Evolutionary conservation across 2,329 filamentous ascomycete genomes (phyloP).

Genomic region (Fusarium robinianum): DNA sequence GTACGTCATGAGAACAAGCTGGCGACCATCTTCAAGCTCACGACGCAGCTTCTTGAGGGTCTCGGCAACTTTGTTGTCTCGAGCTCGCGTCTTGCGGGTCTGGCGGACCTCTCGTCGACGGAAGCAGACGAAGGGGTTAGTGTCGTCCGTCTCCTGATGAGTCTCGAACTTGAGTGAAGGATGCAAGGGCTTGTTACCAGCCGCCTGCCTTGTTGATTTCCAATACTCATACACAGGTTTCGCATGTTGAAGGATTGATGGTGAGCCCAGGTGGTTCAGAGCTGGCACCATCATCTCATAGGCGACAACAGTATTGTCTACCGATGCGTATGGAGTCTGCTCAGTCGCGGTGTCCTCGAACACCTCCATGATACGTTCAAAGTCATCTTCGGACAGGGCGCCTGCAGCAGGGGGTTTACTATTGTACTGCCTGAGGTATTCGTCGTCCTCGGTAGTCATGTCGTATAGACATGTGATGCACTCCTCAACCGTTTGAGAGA

Average conservation of each 20-base stretch:
- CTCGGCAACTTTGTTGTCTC: conserved; percentile 92
- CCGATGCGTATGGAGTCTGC: conserved; percentile 84
- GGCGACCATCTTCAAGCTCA: conserved; percentile 87
- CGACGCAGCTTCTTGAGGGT: conserved; percentile 89
- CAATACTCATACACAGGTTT: conserved; percentile 90
- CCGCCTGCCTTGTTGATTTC: conserved; percentile 70
- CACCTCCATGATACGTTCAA: conserved; percentile 92
- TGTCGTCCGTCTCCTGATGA: conserved; percentile 90
- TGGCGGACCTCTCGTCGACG: conserved; percentile 91
- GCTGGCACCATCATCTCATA: conserved; percentile 77
- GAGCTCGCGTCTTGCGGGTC: conserved; percentile 89
- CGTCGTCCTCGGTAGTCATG: conserved; percentile 89
- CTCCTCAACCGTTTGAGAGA: conserved; percentile 97
- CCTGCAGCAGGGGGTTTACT: conserved; percentile 66
- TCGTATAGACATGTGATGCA: conserved; percentile 90
- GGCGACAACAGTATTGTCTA: conserved; percentile 83
- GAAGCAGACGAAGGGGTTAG: conserved; percentile 98
- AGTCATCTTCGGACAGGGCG: conserved; percentile 84
- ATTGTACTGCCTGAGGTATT: conserved; percentile 84
- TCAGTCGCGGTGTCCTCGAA: conserved; percentile 86
- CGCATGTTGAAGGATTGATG: conserved; percentile 61
- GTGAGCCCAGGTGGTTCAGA: conserved; percentile 56
- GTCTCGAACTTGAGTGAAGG: conserved; percentile 90
- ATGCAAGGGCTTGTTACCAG: conserved; percentile 73
- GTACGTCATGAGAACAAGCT: conserved; percentile 76